Conservation (phyloP, 768 basidiomycete species). For the Xerocomellus amylosporus region DNA sequence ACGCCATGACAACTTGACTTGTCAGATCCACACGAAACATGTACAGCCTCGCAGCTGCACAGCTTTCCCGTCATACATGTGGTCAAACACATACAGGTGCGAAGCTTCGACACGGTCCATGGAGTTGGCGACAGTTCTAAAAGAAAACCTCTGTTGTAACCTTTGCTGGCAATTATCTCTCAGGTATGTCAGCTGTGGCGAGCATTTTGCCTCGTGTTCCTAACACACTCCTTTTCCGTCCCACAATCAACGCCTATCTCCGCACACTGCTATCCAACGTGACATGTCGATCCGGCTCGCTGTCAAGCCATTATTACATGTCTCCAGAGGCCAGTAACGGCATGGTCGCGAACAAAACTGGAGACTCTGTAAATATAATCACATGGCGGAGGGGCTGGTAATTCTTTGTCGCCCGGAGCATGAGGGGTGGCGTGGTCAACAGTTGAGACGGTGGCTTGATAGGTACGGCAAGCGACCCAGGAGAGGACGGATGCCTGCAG, state of each 20-base stretch:
- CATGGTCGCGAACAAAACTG: constrained; percentile 13
- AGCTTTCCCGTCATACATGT: background rate
- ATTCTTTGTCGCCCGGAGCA: background rate
- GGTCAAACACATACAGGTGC: constrained; percentile 11
- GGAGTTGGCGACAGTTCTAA: background rate
- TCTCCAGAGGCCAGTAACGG: constrained; percentile 11
- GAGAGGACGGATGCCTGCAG: constrained; percentile 7
- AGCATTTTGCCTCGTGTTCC: constrained; percentile 18
- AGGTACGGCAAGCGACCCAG: background rate
- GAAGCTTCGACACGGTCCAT: constrained; percentile 5
- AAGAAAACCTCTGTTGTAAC: background rate
- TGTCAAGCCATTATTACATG: constrained; percentile 1
- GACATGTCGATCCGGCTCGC: constrained; percentile 21
- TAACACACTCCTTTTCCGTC: constrained; percentile 8
- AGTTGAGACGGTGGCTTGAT: constrained; percentile 21
- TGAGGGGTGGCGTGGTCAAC: constrained; percentile 9
- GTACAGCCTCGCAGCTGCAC: constrained; percentile 9
- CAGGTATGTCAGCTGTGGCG: constrained; percentile 8
- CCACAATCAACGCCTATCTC: constrained; percentile 20
- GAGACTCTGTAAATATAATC: background rate
- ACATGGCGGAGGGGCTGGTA: constrained; percentile 1
- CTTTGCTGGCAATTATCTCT: constrained; percentile 3
- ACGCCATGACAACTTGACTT: background rate
- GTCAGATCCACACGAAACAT: constrained; percentile 6
- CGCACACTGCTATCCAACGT: constrained; percentile 16